Conservation (phyloP, 768 basidiomycete species). For the Artomyces pyxidatus region DNA sequence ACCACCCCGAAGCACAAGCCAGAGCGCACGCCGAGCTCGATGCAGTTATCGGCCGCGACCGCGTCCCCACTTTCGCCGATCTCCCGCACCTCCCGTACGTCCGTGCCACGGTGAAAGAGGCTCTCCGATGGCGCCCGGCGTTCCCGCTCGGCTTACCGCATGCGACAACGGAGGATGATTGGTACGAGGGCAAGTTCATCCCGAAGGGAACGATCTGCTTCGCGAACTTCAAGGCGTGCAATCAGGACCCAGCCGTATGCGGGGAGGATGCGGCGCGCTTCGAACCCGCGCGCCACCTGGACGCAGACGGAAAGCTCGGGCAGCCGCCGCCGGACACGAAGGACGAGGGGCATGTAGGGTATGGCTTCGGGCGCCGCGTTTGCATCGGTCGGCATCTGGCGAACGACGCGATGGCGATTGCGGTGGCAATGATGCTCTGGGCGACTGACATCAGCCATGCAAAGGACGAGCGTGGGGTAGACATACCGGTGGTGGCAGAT, state of each 20-base stretch:
- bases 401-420: conserved; percentile 14
- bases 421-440: conserved; percentile 12
- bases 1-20: conserved; percentile 9
- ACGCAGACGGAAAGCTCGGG: not conserved
- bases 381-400: conserved; percentile 15
- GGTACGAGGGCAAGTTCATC: conserved; percentile 22
- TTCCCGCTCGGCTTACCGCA: not conserved
- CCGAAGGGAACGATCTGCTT: conserved; percentile 28
- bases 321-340: not conserved
- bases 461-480: conserved; percentile 5
- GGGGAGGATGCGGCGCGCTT: conserved; percentile 12
- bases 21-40: conserved; percentile 17
- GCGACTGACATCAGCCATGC: conserved; percentile 6
- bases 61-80: conserved; percentile 12
- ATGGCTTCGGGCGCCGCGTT: conserved; percentile 11
- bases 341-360: conserved; percentile 5
- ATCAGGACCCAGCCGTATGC: conserved; percentile 1
- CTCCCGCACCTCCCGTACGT: conserved; percentile 11
- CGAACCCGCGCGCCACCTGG: conserved; percentile 12
- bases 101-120: conserved; percentile 11
- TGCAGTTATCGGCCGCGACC: conserved; percentile 7
- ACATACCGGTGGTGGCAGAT: not conserved
- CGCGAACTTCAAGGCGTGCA: conserved; percentile 15
- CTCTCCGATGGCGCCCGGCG: conserved; percentile 2
- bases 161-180: conserved; percentile 18